phyloP scores from a whole-genome alignment of 768 basidiomycete species.

The Auricularia sp. region DNA sequence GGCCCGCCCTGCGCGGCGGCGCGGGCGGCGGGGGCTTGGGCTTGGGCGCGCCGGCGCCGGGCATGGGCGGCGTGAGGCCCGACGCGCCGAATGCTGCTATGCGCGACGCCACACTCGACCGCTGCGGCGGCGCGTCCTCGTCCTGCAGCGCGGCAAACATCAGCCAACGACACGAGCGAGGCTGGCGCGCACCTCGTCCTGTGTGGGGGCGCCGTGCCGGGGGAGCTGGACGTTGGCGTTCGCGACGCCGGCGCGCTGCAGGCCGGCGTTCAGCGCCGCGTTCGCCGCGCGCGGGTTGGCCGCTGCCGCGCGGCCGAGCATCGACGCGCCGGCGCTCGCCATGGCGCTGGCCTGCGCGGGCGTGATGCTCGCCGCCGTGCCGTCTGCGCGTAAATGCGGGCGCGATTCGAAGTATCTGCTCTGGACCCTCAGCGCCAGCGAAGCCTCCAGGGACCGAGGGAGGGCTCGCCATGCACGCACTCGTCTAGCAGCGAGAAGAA shows the following conservation, averaged over 20 bases:
- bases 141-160: background rate
- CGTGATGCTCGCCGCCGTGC: constrained; percentile 6
- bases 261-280: constrained; percentile 31
- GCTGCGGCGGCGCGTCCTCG: constrained; percentile 2
- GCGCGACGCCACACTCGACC: background rate
- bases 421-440: background rate
- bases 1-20: constrained; percentile 16
- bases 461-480: constrained; percentile 28
- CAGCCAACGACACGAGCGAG: background rate
- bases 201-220: constrained; percentile 13
- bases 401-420: constrained; percentile 64
- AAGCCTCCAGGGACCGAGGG: background rate
- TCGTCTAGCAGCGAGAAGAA: constrained; percentile 77
- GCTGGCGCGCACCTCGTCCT: background rate
- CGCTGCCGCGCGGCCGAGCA: constrained; percentile 36
- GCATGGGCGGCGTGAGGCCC: background rate
- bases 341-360: constrained; percentile 3
- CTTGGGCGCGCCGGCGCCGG: background rate
- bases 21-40: constrained; percentile 10
- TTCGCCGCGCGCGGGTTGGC: constrained; percentile 34
- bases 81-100: background rate
- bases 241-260: constrained; percentile 25
- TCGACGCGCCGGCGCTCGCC: constrained; percentile 28
- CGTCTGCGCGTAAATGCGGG: constrained; percentile 48
- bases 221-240: constrained; percentile 29